Conservation (phyloP, 768 basidiomycete genomes). For the Sarcodon sp. region DNA sequence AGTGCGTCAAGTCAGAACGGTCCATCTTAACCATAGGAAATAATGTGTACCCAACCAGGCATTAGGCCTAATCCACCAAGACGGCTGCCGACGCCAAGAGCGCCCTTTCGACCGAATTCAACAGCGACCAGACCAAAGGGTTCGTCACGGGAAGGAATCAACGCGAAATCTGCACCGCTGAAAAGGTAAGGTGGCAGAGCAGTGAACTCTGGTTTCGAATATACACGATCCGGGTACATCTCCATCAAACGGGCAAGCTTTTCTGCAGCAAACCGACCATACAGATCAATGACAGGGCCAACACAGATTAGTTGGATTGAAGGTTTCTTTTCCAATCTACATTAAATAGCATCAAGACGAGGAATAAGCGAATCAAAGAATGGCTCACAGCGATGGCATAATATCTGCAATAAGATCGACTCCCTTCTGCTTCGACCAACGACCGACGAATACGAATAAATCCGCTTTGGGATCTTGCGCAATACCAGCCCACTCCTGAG, state of each 20-base stretch:
- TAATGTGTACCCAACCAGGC: slow-evolving; percentile 83
- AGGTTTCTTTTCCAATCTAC: slow-evolving; percentile 73
- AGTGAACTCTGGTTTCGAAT: slow-evolving; percentile 95
- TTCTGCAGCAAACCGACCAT: slow-evolving; percentile 91
- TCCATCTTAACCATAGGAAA: background rate
- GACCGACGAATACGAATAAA: slow-evolving; percentile 91
- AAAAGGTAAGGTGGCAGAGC: slow-evolving; percentile 88
- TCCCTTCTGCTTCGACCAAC: slow-evolving; percentile 98
- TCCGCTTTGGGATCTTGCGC: slow-evolving; percentile 85
- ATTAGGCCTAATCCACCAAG: slow-evolving; percentile 91
- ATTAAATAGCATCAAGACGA: slow-evolving; percentile 2
- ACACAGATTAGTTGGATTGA: slow-evolving; percentile 81
- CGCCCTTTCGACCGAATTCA: slow-evolving; percentile 94
- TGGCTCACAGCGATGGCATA: slow-evolving; percentile 72
- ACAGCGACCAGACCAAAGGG: slow-evolving; percentile 94
- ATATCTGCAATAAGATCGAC: slow-evolving; percentile 96
- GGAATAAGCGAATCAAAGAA: background rate
- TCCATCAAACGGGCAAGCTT: slow-evolving; percentile 91
- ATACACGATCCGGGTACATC: slow-evolving; percentile 87
- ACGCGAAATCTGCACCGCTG: slow-evolving; percentile 88
- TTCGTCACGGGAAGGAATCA: slow-evolving; percentile 93
- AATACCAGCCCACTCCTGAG: slow-evolving; percentile 92
- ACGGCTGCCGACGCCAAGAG: slow-evolving; percentile 88
- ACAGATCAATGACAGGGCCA: slow-evolving; percentile 91
- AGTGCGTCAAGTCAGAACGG: background rate